Evolutionary conservation across 1,284 basidiomycete species (phyloP).

Genomic region (Cutaneotrichosporon daszewskae): DNA sequence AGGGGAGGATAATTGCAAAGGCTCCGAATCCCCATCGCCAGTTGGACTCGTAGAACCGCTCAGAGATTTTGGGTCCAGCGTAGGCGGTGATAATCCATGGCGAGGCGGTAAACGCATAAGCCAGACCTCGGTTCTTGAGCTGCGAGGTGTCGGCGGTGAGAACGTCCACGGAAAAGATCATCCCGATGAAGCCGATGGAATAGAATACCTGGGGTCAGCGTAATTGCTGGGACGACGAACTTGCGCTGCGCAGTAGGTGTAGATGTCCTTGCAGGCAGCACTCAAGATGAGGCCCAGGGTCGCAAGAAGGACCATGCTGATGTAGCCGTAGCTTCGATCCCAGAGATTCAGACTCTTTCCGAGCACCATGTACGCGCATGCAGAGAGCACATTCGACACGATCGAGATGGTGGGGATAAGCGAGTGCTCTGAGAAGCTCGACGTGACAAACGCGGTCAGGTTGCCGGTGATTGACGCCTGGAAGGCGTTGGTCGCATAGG

Average conservation of each 20-base stretch:
- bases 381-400: constrained; percentile 32
- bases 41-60: constrained; percentile 34
- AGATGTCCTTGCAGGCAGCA: constrained; percentile 32
- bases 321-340: constrained; percentile 31
- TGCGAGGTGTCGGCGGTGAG: constrained; percentile 46
- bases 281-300: constrained; percentile 38
- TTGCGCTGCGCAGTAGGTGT: constrained; percentile 36
- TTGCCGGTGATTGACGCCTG: constrained; percentile 35
- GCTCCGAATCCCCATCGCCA: constrained; percentile 48
- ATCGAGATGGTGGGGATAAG: constrained; percentile 40
- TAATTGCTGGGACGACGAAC: constrained; percentile 3
- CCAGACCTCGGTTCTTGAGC: constrained; percentile 45
- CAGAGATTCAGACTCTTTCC: constrained; percentile 38
- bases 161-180: constrained; percentile 47
- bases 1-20: constrained; percentile 46
- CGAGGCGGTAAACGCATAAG: constrained; percentile 46
- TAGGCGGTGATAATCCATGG: constrained; percentile 49
- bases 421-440: constrained; percentile 33
- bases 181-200: constrained; percentile 42
- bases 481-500: constrained; percentile 39
- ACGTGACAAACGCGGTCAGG: constrained; percentile 29
- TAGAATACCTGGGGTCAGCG: constrained; percentile 27
- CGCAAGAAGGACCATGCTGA: constrained; percentile 24
- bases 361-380: constrained; percentile 32
- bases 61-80: constrained; percentile 38